These are phyloP conservation scores for Fusarium oligoseptatum DNA, from an alignment of 2,329 filamentous ascomycete genomes.

Conservation along the genomic window DNA sequence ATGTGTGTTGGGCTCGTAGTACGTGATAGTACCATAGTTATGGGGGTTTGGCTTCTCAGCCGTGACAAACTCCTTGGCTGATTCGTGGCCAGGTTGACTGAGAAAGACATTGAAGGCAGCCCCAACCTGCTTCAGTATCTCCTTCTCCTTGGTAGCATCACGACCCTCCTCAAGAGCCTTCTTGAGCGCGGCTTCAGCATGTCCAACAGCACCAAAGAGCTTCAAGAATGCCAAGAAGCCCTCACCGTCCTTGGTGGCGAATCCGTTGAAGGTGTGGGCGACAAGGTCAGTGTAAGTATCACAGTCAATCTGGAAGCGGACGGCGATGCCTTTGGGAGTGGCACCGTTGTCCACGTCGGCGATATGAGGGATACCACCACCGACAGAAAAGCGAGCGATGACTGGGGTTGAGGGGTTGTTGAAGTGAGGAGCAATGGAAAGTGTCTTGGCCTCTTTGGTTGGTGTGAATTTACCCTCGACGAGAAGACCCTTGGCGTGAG, in stretches of 20 bases:
- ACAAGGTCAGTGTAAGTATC: slow-evolving; percentile 26
- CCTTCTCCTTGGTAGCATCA: slow-evolving; percentile 10
- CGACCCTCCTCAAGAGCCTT: slow-evolving; percentile 7
- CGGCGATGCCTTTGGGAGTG: slow-evolving; percentile 26
- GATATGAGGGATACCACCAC: slow-evolving; percentile 19
- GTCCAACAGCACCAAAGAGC: slow-evolving; percentile 3
- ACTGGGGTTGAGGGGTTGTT: slow-evolving; percentile 19
- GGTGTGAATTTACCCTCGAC: slow-evolving; percentile 24
- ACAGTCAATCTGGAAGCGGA: slow-evolving; percentile 28
- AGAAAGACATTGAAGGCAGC: slow-evolving; percentile 3
- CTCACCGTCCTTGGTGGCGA: slow-evolving; percentile 13
- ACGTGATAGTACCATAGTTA: slow-evolving; percentile 30
- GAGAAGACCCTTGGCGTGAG: slow-evolving; percentile 30
- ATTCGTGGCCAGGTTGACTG: neutral
- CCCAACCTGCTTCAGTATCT: neutral
- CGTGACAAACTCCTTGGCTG: slow-evolving; percentile 9
- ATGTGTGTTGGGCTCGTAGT: slow-evolving; percentile 33
- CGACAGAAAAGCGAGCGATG: slow-evolving; percentile 25
- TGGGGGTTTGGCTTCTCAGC: slow-evolving; percentile 28
- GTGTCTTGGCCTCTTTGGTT: slow-evolving; percentile 15
- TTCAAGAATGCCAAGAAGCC: slow-evolving; percentile 24
- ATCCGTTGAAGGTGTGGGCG: slow-evolving; percentile 24
- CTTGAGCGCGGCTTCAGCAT: neutral
- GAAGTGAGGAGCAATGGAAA: slow-evolving; percentile 27
- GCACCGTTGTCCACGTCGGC: slow-evolving; percentile 15